Evolutionary conservation across 768 basidiomycete genomes (phyloP), one percentile per base, ranked within the genome.

Genomic region (Clavulina sp.): DNA sequence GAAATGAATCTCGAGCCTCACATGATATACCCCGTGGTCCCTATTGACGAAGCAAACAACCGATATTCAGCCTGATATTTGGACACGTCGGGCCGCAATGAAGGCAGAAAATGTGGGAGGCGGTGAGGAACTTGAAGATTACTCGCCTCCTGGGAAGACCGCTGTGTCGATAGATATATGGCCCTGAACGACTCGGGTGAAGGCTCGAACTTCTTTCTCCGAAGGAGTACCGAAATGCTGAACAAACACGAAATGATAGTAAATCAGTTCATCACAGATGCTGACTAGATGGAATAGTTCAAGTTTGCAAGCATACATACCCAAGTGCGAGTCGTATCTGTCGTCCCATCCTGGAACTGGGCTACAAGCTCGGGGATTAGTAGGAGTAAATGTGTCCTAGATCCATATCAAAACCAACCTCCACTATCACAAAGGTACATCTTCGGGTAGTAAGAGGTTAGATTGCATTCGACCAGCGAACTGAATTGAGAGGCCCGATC

Each of bases 291-390:
- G n/a, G n/a, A n/a, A n/a, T 56, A 43, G 13, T 56, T 56, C 30
- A 51, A 48, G 31, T 30, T 53, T 21, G 24, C 4, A 3, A 3
- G 24, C 32, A 23, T n/a, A 16, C 74, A 58, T 60, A 82, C 84
- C 79, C 78, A 81, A 54, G 88, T 95, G 40, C 92, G 71, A 1
- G 91, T 93, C 16, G 84, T 84, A 61, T 99, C 93, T 1, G 95
- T 99, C 0, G 93, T 97, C 6, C 93, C 93, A 58, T 97, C 93
- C 31, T 76, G 63, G 66, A 80, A 93, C 65, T 95, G 91, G 2
- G 74, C 81, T 82, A 54, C 18, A 0, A 3, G 4, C 4, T 30
- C 19, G 16, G 23, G n/a, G 33, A 23, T 9, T 13, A 16, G n/a
- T n/a, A 46, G 26, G 6, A 9, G 23, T 52, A 47, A 58, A 56